phyloP scores from a whole-genome alignment of 495 filamentous ascomycete species.

The Jackrogersella minutella region DNA sequence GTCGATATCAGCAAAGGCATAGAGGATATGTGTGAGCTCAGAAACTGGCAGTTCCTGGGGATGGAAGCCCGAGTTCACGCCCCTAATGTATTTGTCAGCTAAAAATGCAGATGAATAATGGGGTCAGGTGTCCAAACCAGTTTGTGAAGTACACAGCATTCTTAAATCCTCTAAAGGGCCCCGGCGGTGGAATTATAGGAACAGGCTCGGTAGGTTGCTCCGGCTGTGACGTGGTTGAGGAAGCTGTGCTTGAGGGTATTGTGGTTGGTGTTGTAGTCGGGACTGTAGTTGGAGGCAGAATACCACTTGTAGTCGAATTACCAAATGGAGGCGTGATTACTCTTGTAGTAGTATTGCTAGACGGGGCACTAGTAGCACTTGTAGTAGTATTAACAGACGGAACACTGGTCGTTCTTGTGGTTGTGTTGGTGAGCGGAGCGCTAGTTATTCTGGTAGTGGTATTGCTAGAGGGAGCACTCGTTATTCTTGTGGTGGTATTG shows the following conservation, averaged over 20 bases:
- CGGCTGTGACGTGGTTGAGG: slow-evolving; percentile 17
- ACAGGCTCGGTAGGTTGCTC: slow-evolving; percentile 20
- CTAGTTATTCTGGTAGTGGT: not conserved
- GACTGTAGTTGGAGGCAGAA: not conserved
- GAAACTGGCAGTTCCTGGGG: slow-evolving; percentile 88
- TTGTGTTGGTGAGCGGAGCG: slow-evolving; percentile 2
- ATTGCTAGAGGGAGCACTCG: not conserved
- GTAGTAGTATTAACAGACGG: not conserved
- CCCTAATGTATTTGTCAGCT: slow-evolving; percentile 26
- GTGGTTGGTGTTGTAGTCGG: slow-evolving; percentile 2
- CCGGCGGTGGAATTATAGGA: slow-evolving; percentile 14
- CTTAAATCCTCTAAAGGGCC: slow-evolving; percentile 41
- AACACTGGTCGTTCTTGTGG: not conserved
- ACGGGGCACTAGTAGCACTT: not conserved
- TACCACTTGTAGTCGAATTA: slow-evolving; percentile 8
- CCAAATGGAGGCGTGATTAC: not conserved
- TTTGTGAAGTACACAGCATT: slow-evolving; percentile 59
- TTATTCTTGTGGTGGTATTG: slow-evolving; percentile 12
- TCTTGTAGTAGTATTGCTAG: slow-evolving; percentile 11
- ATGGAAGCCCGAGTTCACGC: slow-evolving; percentile 32
- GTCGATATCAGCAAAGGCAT: slow-evolving; percentile 64
- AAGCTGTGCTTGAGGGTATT: slow-evolving; percentile 11
- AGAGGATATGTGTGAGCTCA: slow-evolving; percentile 91
- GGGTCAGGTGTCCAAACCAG: slow-evolving; percentile 44
- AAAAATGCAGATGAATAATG: not conserved